Percentiles rank a stretch among this genome's conserved stretches.
phyloP scores from a whole-genome alignment of 306 rosid species.

The Rubus parviflorus region DNA sequence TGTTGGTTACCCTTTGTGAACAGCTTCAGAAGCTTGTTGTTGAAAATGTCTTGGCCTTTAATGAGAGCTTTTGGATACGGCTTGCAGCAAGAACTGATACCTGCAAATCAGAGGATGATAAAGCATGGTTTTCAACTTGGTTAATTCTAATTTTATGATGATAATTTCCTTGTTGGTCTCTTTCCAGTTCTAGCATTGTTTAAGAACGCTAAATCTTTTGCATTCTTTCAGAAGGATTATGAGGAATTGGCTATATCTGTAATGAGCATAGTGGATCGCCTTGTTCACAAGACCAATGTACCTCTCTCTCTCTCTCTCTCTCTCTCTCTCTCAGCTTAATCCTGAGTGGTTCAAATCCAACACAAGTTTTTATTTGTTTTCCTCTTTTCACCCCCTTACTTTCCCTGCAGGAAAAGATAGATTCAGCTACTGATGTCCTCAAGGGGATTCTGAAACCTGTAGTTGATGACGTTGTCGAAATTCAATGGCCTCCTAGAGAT shows the following conservation, averaged over 20 bases:
- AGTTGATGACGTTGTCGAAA: conserved; percentile 70
- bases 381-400: not conserved
- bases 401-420: conserved; percentile 75
- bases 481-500: conserved; percentile 89
- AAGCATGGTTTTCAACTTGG: conserved; percentile 54
- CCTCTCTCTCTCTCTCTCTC: conserved; percentile 24
- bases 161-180: conserved; percentile 17
- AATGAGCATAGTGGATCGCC: conserved; percentile 70
- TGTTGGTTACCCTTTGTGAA: conserved; percentile 28
- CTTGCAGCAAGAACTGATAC: conserved; percentile 88
- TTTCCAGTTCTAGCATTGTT: conserved; percentile 17
- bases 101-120: conserved; percentile 91
- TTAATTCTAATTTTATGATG: conserved; percentile 14
- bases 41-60: conserved; percentile 85
- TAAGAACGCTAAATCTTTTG: conserved; percentile 18
- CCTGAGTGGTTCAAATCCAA: conserved; percentile 8
- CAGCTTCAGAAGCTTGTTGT: conserved; percentile 87
- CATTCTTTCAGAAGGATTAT: conserved; percentile 74
- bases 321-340: not conserved
- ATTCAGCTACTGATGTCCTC: conserved; percentile 83
- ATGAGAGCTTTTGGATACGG: conserved; percentile 78
- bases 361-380: not conserved
- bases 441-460: conserved; percentile 78
- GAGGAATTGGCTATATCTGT: conserved; percentile 80
- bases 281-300: conserved; percentile 86